Evolutionary conservation across 768 basidiomycete species (phyloP).

Genomic region (Russula earlei): DNA sequence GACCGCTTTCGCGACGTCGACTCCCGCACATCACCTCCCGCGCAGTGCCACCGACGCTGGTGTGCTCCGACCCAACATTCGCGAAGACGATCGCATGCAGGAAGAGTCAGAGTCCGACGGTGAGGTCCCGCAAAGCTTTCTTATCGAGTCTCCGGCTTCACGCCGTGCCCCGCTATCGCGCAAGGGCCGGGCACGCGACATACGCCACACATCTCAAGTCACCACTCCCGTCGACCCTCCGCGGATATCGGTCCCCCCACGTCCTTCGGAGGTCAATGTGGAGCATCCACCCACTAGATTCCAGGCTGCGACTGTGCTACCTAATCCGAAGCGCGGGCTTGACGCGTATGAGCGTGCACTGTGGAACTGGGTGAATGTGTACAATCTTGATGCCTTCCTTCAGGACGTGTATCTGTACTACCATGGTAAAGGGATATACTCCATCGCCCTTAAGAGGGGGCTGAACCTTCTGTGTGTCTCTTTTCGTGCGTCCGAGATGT

Average conservation of each 20-base stretch:
- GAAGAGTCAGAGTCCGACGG: slow-evolving; percentile 64
- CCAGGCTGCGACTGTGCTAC: slow-evolving; percentile 21
- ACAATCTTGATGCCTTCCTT: slow-evolving; percentile 90
- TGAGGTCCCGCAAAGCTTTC: slow-evolving; percentile 78
- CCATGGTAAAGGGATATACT: slow-evolving; percentile 92
- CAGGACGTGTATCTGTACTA: slow-evolving; percentile 96
- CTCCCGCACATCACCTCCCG: slow-evolving; percentile 42
- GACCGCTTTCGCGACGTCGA: slow-evolving; percentile 30
- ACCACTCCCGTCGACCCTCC: slow-evolving; percentile 19
- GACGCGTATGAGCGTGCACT: slow-evolving; percentile 85
- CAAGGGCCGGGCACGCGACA: slow-evolving; percentile 32
- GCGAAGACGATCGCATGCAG: slow-evolving; percentile 51
- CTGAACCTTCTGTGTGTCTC: slow-evolving; percentile 87
- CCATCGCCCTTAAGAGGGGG: slow-evolving; percentile 81
- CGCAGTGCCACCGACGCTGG: slow-evolving; percentile 55
- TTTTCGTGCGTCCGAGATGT: slow-evolving; percentile 19
- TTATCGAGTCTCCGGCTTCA: slow-evolving; percentile 56
- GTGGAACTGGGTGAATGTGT: slow-evolving; percentile 99
- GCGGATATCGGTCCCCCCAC: slow-evolving; percentile 52
- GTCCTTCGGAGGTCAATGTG: slow-evolving; percentile 53
- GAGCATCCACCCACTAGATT: slow-evolving; percentile 25
- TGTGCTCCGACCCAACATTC: slow-evolving; percentile 61
- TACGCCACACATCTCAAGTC: not conserved
- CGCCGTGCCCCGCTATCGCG: slow-evolving; percentile 23
- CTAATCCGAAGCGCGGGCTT: slow-evolving; percentile 54